Percentiles rank a stretch among this genome's conserved stretches.
Evolutionary conservation across 257 asterid species (phyloP).

Genomic region (Solanum etuberosum): DNA sequence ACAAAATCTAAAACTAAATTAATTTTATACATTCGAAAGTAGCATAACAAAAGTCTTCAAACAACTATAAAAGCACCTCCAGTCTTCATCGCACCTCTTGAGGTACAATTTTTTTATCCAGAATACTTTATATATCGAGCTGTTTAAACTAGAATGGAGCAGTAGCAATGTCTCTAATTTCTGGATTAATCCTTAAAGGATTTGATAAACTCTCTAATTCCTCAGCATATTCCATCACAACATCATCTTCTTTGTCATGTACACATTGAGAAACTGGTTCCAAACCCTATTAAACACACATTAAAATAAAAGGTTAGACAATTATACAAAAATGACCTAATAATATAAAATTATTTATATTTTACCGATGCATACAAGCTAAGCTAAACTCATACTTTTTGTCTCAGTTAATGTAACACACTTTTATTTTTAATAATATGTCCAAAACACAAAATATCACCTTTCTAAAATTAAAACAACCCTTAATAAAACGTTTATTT

Average conservation of each 20-base stretch:
- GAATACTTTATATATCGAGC: accelerated
- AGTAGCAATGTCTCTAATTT: constrained; percentile 19
- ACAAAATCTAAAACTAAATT: neutral
- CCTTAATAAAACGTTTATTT: too few relatives aligned
- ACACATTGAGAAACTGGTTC: constrained; percentile 25
- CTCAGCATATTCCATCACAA: neutral
- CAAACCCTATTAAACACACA: constrained; percentile 19
- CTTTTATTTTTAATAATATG: too few relatives aligned
- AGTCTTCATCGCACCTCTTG: neutral
- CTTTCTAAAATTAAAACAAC: too few relatives aligned
- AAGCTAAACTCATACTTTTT: too few relatives aligned
- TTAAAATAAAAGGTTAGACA: neutral
- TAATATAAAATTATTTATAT: neutral
- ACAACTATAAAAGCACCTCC: neutral
- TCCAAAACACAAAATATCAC: too few relatives aligned
- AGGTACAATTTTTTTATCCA: too few relatives aligned
- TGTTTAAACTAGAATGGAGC: constrained; percentile 23
- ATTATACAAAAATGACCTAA: neutral
- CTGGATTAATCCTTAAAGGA: neutral
- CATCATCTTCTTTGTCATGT: neutral
- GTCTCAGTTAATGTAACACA: too few relatives aligned
- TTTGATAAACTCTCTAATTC: neutral
- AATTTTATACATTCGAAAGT: neutral
- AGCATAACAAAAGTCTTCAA: neutral
- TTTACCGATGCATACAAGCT: too few relatives aligned